phyloP scores from a whole-genome alignment of 78 protist genomes.

The Dictyostelium purpureum region DNA sequence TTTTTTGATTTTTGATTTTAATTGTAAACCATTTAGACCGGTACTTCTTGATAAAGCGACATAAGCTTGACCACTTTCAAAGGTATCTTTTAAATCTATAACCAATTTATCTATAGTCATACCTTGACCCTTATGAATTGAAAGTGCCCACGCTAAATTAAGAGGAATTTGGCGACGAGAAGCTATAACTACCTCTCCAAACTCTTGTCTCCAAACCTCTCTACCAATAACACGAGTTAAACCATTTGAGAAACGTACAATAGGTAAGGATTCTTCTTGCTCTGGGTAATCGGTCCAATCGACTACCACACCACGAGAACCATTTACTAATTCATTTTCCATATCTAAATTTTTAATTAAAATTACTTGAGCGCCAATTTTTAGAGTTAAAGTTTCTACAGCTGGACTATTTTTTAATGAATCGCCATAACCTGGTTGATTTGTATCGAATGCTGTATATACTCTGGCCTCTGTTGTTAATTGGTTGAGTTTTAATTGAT shows the following conservation, averaged over 20 bases:
- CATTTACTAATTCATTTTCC: constrained; percentile 25
- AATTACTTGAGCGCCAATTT: constrained; percentile 47
- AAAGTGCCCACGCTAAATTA: constrained; percentile 91
- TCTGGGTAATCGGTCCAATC: not conserved
- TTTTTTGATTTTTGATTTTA: not conserved
- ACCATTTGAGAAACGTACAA: not conserved
- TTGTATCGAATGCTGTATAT: constrained; percentile 8
- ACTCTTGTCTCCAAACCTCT: constrained; percentile 20
- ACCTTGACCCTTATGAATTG: constrained; percentile 94
- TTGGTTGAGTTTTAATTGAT: not conserved
- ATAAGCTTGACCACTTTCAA: constrained; percentile 91
- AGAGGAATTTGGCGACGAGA: constrained; percentile 87
- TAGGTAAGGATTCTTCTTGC: constrained; percentile 19
- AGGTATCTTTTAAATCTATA: constrained; percentile 44
- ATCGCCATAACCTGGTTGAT: not conserved
- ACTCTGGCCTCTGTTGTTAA: not conserved
- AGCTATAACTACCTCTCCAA: constrained; percentile 6
- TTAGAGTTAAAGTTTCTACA: not conserved
- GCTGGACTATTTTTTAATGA: constrained; percentile 6
- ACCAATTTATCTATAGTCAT: constrained; percentile 81
- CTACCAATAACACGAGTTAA: not conserved
- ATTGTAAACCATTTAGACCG: constrained; percentile 66
- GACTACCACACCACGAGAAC: constrained; percentile 26
- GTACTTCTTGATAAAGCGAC: constrained; percentile 90
- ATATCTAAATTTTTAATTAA: constrained; percentile 21